Evolutionary conservation across 805 yeast species (phyloP).

Genomic region (Candida multigemmis): DNA sequence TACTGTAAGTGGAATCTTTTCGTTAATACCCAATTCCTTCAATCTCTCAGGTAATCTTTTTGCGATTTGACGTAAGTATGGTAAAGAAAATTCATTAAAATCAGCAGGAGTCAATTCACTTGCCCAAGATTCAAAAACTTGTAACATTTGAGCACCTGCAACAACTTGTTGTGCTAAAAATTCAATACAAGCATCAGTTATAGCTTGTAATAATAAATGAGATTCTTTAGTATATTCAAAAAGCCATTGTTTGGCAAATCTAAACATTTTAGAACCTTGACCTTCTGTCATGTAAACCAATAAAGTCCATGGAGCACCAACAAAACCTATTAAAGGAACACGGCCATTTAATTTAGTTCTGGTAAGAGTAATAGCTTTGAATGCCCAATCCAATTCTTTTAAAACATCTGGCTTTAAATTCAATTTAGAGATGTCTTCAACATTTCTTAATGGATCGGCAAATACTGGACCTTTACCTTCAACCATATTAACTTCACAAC

Average conservation of each 20-base stretch:
- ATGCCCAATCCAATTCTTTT: conserved; percentile 87
- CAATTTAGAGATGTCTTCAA: conserved; percentile 54
- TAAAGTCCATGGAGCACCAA: conserved; percentile 98
- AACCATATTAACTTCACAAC: conserved; percentile 87
- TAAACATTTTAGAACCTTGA: conserved; percentile 85
- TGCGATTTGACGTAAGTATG: conserved; percentile 75
- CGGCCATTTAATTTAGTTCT: conserved; percentile 78
- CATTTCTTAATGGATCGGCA: conserved; percentile 75
- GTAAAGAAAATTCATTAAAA: conserved; percentile 80
- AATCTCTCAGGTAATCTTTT: conserved; percentile 60
- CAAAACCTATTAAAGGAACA: conserved; percentile 90
- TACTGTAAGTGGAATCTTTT: conserved; percentile 75
- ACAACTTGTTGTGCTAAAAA: conserved; percentile 89
- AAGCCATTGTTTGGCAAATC: conserved; percentile 89
- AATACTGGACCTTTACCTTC: conserved; percentile 94
- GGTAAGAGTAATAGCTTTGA: conserved; percentile 87
- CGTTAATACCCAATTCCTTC: conserved; percentile 59
- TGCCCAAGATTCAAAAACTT: conserved; percentile 96
- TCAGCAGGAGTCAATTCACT: conserved; percentile 91
- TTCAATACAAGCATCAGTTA: conserved; percentile 84
- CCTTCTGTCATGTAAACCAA: conserved; percentile 97
- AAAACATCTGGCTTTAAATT: conserved; percentile 60
- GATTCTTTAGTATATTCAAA: conserved; percentile 69
- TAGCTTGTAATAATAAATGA: conserved; percentile 61
- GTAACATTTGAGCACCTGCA: conserved; percentile 98